A percentile compares a stretch with the other conserved stretches of the same genome.
Conservation (phyloP, 345 rosid species). For the Passiflora organensis region DNA sequence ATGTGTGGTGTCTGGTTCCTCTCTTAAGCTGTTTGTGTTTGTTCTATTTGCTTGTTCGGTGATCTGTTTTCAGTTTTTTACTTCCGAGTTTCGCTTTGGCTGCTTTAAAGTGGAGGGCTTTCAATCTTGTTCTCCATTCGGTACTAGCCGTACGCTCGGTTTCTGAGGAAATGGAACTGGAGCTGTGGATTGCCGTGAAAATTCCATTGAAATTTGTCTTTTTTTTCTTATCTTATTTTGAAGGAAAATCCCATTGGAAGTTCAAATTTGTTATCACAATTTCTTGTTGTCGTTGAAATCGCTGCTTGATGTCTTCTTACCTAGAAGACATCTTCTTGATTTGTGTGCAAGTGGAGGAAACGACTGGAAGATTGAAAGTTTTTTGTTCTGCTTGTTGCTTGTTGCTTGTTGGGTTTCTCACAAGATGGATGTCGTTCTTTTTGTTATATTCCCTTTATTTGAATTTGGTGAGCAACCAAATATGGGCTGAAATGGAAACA, state of each 20-base stretch:
- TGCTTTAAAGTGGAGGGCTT: background rate
- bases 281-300: constrained; percentile 9
- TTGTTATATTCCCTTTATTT: constrained; percentile 9
- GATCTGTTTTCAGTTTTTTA: constrained; percentile 31
- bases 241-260: too few relatives aligned
- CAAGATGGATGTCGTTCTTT: constrained; percentile 8
- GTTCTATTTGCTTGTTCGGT: background rate
- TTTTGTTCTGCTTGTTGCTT: background rate
- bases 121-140: background rate
- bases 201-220: background rate
- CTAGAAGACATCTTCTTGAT: constrained; percentile 5
- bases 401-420: constrained; percentile 7
- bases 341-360: constrained; percentile 23
- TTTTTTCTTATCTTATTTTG: too few relatives aligned
- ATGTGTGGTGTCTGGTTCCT: background rate
- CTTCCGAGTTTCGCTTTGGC: too few relatives aligned
- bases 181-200: constrained; percentile 8
- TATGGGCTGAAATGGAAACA: constrained; percentile 19
- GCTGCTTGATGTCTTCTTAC: constrained; percentile 20
- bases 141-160: constrained; percentile 7
- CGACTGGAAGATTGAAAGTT: constrained; percentile 16
- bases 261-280: constrained; percentile 1
- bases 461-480: constrained; percentile 32
- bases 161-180: constrained; percentile 13
- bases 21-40: background rate